Conservation (phyloP, 2,329 filamentous ascomycete genomes). For the Cladosporium sp. region DNA sequence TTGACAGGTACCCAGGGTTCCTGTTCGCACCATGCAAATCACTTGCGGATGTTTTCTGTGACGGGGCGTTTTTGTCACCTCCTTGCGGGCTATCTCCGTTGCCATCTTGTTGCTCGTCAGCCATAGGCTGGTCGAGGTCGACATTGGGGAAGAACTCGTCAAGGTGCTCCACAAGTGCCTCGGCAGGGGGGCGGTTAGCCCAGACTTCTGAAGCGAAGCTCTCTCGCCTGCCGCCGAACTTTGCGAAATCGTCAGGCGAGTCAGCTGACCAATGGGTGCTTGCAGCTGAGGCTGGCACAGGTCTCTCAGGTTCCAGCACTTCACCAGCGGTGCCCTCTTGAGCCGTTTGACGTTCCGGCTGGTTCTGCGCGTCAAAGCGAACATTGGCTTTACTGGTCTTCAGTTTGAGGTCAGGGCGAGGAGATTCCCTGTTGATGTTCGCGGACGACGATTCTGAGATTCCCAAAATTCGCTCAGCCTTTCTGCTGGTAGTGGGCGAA, state of each 20-base stretch:
- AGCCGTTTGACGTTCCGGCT: slow-evolving; percentile 14
- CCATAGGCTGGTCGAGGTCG: slow-evolving; percentile 88
- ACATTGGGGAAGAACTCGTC: slow-evolving; percentile 99
- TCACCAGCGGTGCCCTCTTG: slow-evolving; percentile 6
- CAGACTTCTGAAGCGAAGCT: slow-evolving; percentile 95
- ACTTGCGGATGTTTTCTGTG: slow-evolving; percentile 27
- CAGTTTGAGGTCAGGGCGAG: slow-evolving; percentile 37
- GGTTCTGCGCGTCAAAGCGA: slow-evolving; percentile 34
- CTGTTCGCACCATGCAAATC: slow-evolving; percentile 15
- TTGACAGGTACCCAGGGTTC: background rate
- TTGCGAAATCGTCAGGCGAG: slow-evolving; percentile 41
- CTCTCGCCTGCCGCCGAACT: slow-evolving; percentile 57
- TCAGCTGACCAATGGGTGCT: slow-evolving; percentile 42
- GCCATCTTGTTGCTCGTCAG: slow-evolving; percentile 44
- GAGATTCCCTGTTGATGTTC: slow-evolving; percentile 9
- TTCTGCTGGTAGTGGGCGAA: slow-evolving; percentile 18
- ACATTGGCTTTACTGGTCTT: slow-evolving; percentile 43
- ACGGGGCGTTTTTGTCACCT: slow-evolving; percentile 24
- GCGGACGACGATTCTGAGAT: slow-evolving; percentile 12
- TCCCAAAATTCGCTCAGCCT: slow-evolving; percentile 23
- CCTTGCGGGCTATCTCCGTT: slow-evolving; percentile 41
- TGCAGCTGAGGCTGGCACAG: slow-evolving; percentile 34
- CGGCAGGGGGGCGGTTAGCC: slow-evolving; percentile 93
- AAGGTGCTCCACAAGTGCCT: slow-evolving; percentile 92
- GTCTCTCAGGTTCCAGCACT: slow-evolving; percentile 7